These are phyloP conservation scores for Crithidia acanthocephali DNA, from an alignment of 208 protist species.

Conservation along the genomic window DNA sequence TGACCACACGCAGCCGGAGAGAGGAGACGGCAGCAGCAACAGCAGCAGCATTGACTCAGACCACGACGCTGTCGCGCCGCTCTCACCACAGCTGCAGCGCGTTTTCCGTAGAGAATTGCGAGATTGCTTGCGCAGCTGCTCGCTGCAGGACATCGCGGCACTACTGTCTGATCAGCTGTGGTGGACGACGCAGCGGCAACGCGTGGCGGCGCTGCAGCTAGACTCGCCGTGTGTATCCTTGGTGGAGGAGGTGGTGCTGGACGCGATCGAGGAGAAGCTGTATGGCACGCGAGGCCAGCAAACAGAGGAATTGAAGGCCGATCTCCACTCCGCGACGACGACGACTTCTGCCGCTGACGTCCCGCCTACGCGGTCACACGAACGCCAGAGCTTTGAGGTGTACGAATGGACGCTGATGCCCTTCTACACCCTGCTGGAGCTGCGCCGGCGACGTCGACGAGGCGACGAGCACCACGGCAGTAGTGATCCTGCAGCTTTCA, in stretches of 20 bases:
- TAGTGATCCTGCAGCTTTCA: too few relatives aligned
- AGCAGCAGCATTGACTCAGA: background rate
- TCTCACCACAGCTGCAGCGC: background rate
- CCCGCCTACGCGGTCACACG: background rate
- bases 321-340: too few relatives aligned
- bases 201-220: too few relatives aligned
- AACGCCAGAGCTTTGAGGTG: conserved; percentile 10
- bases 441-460: background rate
- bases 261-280: conserved; percentile 6
- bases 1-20: background rate
- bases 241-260: conserved; percentile 18
- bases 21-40: background rate
- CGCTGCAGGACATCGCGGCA: conserved; percentile 19
- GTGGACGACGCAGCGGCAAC: conserved; percentile 24
- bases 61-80: background rate
- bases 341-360: too few relatives aligned
- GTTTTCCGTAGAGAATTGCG: conserved; percentile 5
- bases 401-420: conserved; percentile 38
- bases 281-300: background rate
- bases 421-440: conserved; percentile 23
- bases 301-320: too few relatives aligned
- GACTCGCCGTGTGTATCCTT: background rate
- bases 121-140: background rate
- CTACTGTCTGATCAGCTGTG: conserved; percentile 23
- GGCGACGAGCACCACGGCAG: too few relatives aligned